Evolutionary conservation across 2,329 filamentous ascomycete species (phyloP), one percentile per base, ranked within the genome.

Genomic region (Cytospora chrysosperma): DNA sequence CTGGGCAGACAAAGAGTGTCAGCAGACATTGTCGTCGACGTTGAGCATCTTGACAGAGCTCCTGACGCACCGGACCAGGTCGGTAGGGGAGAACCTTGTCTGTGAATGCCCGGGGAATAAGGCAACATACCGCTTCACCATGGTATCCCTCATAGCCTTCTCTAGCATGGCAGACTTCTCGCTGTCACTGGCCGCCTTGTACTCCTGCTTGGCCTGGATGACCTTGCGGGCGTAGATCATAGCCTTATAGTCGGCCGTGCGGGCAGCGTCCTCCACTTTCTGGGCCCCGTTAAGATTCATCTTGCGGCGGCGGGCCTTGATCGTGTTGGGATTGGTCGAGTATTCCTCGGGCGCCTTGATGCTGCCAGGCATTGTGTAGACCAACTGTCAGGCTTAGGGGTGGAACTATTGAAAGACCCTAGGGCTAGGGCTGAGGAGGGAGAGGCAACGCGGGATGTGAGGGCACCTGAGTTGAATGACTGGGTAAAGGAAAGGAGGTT

Each of bases 291-390:
- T 21, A 19, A 54, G 32, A 5, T n/a, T 43, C 56, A 61, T 54
- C 17, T 65, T 70, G 58, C 71, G 71, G 5, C 32, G 40, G 4
- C 70, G 68, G 4, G 67, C 68, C 7, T 70, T 68, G 15, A 70
- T 19, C 0, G 71, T 72, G 56, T 70, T 68, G 3, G 58, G 63
- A 47, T 74, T 73, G 0, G 62, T 71, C 0, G 70, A 72, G 61
- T 73, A 72, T 40, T 70, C 64, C 32, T 56, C 30, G 13, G 67
- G 59, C 4, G 43, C 26, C 9, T 47, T 58, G 8, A 3, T 21
- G 6, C 3, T 40, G 27, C 13, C 17, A 21, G 58, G 19, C 32
- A 60, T 60, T 40, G 30, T 53, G 30, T 40, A 12, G 17, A n/a
- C 8, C 10, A 30, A 24, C 9, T 17, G n/a, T 30, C 13, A 49